phyloP scores from a whole-genome alignment of 2,329 filamentous ascomycete species.

The Lasiodiplodia hormozganensis region DNA sequence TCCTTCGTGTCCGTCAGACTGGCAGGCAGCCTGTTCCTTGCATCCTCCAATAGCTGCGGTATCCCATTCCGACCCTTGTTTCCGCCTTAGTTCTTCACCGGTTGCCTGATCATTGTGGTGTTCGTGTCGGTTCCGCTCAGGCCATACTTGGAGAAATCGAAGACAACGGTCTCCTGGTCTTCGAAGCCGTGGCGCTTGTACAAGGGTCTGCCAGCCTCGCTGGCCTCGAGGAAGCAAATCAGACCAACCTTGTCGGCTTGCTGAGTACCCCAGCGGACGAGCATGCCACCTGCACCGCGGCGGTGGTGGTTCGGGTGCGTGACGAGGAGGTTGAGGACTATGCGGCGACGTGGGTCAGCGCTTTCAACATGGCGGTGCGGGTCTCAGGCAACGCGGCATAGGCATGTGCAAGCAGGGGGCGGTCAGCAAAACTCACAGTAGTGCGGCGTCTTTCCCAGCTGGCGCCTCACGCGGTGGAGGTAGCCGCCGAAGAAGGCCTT shows the following conservation, averaged over 20 bases:
- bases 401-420: no score
- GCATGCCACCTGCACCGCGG: slow-evolving; percentile 23
- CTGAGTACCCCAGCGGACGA: slow-evolving; percentile 27
- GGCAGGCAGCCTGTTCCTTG: no score
- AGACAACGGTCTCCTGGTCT: slow-evolving; percentile 34
- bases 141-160: slow-evolving; percentile 42
- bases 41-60: not conserved
- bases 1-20: no score
- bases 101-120: slow-evolving; percentile 41
- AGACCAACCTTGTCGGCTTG: slow-evolving; percentile 45
- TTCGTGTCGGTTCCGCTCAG: slow-evolving; percentile 38
- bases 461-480: not conserved
- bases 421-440: slow-evolving; percentile 19
- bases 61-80: not conserved
- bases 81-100: slow-evolving; percentile 13
- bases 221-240: slow-evolving; percentile 50
- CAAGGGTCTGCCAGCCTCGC: slow-evolving; percentile 44
- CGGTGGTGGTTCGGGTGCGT: slow-evolving; percentile 28
- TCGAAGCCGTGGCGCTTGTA: slow-evolving; percentile 43
- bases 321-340: slow-evolving; percentile 26
- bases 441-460: slow-evolving; percentile 24
- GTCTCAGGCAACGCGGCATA: not conserved
- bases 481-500: slow-evolving; percentile 13
- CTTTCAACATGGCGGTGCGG: slow-evolving; percentile 28
- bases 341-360: slow-evolving; percentile 37